Evolutionary conservation across 139 green algal genomes (phyloP), one percentile per base, ranked within the genome.

Genomic region (Chara braunii): DNA sequence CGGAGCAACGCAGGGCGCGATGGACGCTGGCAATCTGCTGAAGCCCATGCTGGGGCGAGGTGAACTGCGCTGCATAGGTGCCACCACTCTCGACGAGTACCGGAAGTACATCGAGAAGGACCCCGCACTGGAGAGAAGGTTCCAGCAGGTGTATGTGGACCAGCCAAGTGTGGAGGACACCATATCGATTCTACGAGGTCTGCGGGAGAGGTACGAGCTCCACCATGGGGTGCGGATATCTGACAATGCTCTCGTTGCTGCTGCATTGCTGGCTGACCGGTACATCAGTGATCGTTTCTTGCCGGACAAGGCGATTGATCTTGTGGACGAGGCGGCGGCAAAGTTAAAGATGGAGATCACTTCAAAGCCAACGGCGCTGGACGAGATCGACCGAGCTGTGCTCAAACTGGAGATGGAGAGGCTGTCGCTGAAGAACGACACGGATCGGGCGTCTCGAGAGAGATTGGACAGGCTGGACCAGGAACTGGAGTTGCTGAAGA

Each of bases 261-360:
- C 92, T 1, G 92, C 92, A 6, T 71, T 88, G 51, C 78, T 98
- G 35, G 81, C 74, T 40, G 90, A 97, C 76, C 74, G 92, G n/a
- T 98, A 96, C 85, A 95, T 97, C 77, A 78, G 78, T 11, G 91
- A 94, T 52, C 79, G 91, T 26, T 95, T 94, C 73, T 73, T 94
- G 71, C 87, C 87, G n/a, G 90, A 97, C 74, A 89, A 88, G 64
- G 67, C 90, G 2, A 97, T 97, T 63, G 90, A 97, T 76, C 81
- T 96, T 67, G 80, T 97, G 32, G 91, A 97, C 72, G 91, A 97
- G 80, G 83, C 88, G 1, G 92, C 90, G 0, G 92, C 92, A 52
- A 95, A 95, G 77, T 84, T 98, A 3, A 97, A 95, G 83, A 98
- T 99, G 93, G 93, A 99, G 84, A 97, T 97, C 81, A 99, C 93